These are phyloP conservation scores for Coniochaeta sp. DNA, from an alignment of 2,329 filamentous ascomycete genomes.

Conservation along the genomic window DNA sequence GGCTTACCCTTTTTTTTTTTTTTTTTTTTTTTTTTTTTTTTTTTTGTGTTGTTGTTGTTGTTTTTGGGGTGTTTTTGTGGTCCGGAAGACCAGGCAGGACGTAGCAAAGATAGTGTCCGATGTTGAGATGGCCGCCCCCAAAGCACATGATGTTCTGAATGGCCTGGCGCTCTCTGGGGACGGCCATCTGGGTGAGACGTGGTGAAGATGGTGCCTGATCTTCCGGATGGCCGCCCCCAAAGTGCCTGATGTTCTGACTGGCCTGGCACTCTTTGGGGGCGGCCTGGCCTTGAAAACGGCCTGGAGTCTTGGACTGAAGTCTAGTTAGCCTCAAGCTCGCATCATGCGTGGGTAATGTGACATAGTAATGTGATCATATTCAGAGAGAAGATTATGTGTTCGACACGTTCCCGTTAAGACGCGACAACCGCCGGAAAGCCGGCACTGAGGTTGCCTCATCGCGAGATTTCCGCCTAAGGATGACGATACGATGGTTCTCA, in stretches of 20 bases:
- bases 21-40: not conserved
- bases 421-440: conserved; percentile 16
- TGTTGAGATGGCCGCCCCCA: too few species aligned
- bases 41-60: not conserved
- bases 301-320: not conserved
- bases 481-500: conserved; percentile 87
- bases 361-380: not conserved
- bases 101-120: not conserved
- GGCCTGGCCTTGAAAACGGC: not conserved
- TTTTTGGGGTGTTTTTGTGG: not conserved
- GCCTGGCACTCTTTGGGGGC: not conserved
- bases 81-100: not conserved
- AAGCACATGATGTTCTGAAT: not conserved
- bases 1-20: not conserved
- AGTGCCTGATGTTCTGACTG: not conserved
- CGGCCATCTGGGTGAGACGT: too few species aligned
- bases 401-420: not conserved
- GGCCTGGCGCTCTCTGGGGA: not conserved
- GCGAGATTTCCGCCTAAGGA: conserved; percentile 80
- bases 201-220: not conserved
- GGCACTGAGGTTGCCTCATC: conserved; percentile 17
- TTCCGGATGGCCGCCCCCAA: not conserved
- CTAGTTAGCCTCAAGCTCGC: not conserved
- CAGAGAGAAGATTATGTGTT: conserved; percentile 2
- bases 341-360: not conserved